phyloP scores from a whole-genome alignment of 2,329 filamentous ascomycete species.

The Colletotrichum sp. region DNA sequence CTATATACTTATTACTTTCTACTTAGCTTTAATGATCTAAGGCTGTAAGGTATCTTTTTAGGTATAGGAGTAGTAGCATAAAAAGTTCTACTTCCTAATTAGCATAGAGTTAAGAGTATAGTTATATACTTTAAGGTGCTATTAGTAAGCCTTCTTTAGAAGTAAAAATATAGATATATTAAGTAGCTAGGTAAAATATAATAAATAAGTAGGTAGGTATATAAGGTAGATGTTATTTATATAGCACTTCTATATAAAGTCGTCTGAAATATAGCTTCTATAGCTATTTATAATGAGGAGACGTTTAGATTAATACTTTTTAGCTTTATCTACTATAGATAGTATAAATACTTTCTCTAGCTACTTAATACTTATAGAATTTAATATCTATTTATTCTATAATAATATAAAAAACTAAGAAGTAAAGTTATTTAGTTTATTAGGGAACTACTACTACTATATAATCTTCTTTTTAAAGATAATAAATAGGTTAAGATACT shows the following conservation, averaged over 20 bases:
- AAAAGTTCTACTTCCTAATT: background rate
- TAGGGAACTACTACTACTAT: background rate
- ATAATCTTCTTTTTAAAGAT: background rate
- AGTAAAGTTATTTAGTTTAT: background rate
- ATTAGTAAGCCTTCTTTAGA: background rate
- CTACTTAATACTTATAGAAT: background rate
- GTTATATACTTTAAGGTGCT: background rate
- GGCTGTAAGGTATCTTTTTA: background rate
- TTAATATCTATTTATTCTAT: background rate
- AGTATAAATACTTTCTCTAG: background rate
- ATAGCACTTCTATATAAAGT: background rate
- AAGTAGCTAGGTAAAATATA: no score
- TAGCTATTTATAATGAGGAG: background rate
- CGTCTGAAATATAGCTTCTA: background rate
- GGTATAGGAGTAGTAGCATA: background rate
- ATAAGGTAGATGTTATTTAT: background rate
- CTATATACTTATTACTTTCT: background rate
- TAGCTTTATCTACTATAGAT: no score
- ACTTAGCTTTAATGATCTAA: background rate
- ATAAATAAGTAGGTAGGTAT: background rate
- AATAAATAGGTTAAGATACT: background rate
- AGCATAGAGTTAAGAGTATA: background rate
- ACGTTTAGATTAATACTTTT: background rate
- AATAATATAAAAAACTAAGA: background rate
- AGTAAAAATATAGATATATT: no score